phyloP scores from a whole-genome alignment of 257 asterid genomes.

The Ilex asprella region DNA sequence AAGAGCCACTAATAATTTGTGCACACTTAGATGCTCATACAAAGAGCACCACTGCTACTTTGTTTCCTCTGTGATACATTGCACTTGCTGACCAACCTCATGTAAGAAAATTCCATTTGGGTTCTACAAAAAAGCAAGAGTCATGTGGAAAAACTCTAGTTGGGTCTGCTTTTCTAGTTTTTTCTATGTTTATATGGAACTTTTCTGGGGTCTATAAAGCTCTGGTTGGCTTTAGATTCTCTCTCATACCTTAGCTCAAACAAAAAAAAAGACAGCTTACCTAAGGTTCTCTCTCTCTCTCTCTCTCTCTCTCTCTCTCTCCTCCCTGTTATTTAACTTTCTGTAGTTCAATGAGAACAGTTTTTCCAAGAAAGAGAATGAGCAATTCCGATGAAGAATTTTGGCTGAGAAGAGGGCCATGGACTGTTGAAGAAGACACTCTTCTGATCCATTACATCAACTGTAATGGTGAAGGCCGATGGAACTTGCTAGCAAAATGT shows the following conservation, averaged over 20 bases:
- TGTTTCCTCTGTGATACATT: slow-evolving; percentile 15
- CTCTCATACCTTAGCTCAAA: slow-evolving; percentile 14
- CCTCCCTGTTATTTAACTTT: neutral
- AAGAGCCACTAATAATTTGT: neutral
- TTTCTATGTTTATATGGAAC: neutral
- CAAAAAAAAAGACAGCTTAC: slow-evolving; percentile 4
- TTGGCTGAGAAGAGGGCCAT: slow-evolving; percentile 78
- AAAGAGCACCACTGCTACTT: slow-evolving; percentile 24
- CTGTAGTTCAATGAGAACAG: slow-evolving; percentile 26
- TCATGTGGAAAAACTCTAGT: slow-evolving; percentile 18
- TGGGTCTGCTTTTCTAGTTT: slow-evolving; percentile 12
- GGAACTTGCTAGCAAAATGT: neutral
- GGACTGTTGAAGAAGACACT: slow-evolving; percentile 44
- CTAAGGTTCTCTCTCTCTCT: neutral
- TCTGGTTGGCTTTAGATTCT: slow-evolving; percentile 16
- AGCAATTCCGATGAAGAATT: slow-evolving; percentile 22
- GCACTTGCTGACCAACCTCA: slow-evolving; percentile 19
- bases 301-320: no score
- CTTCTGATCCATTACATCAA: neutral
- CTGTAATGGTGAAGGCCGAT: neutral
- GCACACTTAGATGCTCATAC: slow-evolving; percentile 23
- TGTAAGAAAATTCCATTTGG: slow-evolving; percentile 29
- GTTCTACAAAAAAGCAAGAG: slow-evolving; percentile 14
- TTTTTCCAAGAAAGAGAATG: slow-evolving; percentile 1
- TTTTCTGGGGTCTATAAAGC: slow-evolving; percentile 37